phyloP scores from a whole-genome alignment of 495 filamentous ascomycete species.

The Trichoderma virens region DNA sequence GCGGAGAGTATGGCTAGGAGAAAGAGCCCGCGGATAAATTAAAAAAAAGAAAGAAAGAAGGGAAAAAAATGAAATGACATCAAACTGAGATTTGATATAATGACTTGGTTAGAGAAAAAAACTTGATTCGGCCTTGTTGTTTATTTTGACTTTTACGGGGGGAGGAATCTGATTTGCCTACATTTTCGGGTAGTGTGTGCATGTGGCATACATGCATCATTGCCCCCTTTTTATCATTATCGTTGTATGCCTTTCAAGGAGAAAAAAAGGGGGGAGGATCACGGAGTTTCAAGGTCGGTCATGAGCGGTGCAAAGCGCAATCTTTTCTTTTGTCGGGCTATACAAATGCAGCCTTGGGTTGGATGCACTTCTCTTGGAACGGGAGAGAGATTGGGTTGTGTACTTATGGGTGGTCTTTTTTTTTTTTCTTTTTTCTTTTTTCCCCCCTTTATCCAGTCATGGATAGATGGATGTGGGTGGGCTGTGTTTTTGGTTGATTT shows the following conservation, averaged over 20 bases:
- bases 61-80: not conserved
- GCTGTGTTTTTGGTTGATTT: not conserved
- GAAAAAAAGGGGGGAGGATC: not conserved
- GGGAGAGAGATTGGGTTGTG: no score
- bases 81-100: not conserved
- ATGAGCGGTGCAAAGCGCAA: not conserved
- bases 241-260: not conserved
- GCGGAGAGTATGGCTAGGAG: slow-evolving; percentile 37
- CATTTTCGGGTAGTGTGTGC: not conserved
- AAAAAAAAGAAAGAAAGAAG: not conserved
- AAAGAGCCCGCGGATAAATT: slow-evolving; percentile 41
- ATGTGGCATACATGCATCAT: no score
- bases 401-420: no score
- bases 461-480: not conserved
- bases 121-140: not conserved
- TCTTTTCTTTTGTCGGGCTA: no score
- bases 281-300: slow-evolving; percentile 2
- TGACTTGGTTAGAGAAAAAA: not conserved
- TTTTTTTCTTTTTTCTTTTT: no score
- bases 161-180: not conserved
- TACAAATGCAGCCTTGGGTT: no score
- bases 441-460: not conserved
- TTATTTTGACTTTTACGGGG: not conserved
- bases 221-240: no score
- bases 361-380: no score